These are phyloP conservation scores for Cymbidium sinense DNA, from an alignment of 106 monocot genomes.

Conservation along the genomic window DNA sequence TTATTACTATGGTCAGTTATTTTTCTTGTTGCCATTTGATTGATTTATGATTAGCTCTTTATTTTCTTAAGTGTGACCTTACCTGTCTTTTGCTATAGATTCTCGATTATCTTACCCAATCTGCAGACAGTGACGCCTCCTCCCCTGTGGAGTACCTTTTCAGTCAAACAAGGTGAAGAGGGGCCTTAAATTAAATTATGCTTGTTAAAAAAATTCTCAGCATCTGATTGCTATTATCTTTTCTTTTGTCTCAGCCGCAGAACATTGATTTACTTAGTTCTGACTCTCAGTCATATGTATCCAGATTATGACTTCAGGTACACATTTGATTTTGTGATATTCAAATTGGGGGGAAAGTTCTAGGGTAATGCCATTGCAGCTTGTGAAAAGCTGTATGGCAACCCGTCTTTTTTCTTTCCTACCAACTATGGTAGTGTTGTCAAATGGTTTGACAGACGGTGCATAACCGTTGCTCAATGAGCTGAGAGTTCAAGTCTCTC, in stretches of 20 bases:
- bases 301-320: constrained; percentile 99
- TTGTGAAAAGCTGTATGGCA: constrained; percentile 69
- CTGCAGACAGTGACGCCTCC: constrained; percentile 63
- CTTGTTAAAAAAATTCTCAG: neutral
- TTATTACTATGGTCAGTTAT: neutral
- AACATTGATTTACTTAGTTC: constrained; percentile 87
- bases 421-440: constrained; percentile 77
- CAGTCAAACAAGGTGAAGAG: constrained; percentile 66
- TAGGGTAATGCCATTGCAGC: constrained; percentile 96
- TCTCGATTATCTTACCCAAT: constrained; percentile 70
- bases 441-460: constrained; percentile 99
- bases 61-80: neutral
- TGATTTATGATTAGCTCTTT: neutral
- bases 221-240: constrained; percentile 9
- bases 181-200: neutral
- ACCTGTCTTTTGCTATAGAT: constrained; percentile 36
- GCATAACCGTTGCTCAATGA: constrained; percentile 70
- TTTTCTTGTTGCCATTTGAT: neutral
- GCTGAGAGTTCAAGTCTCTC: constrained; percentile 99
- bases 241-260: constrained; percentile 59
- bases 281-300: constrained; percentile 89
- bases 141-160: constrained; percentile 61
- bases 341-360: constrained; percentile 37
- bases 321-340: constrained; percentile 10
- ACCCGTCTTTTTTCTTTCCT: constrained; percentile 58